Conservation (phyloP, 352 stramenopile species). For the Pythium guiyangense region DNA sequence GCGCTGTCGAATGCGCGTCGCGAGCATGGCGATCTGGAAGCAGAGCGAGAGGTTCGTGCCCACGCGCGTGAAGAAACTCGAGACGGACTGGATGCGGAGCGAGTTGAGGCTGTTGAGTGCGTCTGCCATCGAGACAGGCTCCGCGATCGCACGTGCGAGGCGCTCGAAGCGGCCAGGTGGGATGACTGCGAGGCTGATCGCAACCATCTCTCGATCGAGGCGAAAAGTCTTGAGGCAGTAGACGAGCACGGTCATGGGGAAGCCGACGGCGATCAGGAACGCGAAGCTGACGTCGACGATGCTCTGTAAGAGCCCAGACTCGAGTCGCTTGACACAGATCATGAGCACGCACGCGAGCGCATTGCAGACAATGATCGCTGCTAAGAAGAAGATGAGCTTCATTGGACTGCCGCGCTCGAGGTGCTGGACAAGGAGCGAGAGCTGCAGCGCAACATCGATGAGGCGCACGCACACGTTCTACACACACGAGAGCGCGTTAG, state of each 20-base stretch:
- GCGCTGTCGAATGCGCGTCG: not conserved
- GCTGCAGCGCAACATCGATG: not conserved
- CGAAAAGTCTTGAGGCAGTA: no score
- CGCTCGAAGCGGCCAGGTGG: conserved; percentile 13
- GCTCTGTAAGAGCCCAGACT: not conserved
- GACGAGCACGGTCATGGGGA: no score
- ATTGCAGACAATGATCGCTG: not conserved
- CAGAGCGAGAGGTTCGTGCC: no score
- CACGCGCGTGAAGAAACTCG: no score
- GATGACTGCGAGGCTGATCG: conserved; percentile 16
- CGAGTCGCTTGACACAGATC: not conserved
- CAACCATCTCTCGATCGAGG: conserved; percentile 17
- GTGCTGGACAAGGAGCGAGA: no score
- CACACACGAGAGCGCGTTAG: not conserved
- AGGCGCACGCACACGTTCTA: not conserved
- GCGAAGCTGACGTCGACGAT: no score
- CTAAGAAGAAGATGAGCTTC: not conserved
- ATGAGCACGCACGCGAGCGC: not conserved
- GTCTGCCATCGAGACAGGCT: no score
- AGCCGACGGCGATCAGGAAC: no score
- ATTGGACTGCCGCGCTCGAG: not conserved
- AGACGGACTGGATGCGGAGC: no score
- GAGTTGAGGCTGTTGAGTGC: no score
- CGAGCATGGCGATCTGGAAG: no score
- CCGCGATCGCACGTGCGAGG: no score